These are phyloP conservation scores for Saccharomycopsis babjevae DNA, from an alignment of 805 yeast genomes.

Conservation along the genomic window DNA sequence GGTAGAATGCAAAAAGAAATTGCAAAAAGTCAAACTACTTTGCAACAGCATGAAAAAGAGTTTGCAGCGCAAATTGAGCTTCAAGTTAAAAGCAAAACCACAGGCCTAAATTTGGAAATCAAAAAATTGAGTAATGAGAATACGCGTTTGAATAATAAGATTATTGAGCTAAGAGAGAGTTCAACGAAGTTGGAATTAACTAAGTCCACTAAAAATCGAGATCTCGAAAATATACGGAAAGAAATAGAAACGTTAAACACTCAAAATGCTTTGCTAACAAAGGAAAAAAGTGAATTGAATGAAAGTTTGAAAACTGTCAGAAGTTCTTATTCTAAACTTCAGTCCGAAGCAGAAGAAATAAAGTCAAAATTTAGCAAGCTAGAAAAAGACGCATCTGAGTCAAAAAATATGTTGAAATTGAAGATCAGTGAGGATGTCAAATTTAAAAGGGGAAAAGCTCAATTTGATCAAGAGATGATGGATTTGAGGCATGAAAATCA, in stretches of 20 bases:
- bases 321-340: conserved; percentile 22
- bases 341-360: conserved; percentile 23
- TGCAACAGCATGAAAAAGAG: conserved; percentile 6
- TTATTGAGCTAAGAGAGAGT: conserved; percentile 21
- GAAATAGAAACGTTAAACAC: conserved; percentile 18
- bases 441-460: conserved; percentile 36
- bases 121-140: conserved; percentile 15
- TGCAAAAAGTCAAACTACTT: conserved; percentile 17
- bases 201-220: conserved; percentile 13
- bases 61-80: conserved; percentile 14
- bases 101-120: conserved; percentile 14
- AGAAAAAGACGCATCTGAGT: conserved; percentile 36
- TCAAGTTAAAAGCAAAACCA: conserved; percentile 16
- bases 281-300: conserved; percentile 21
- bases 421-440: conserved; percentile 34
- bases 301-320: conserved; percentile 21
- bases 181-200: conserved; percentile 16
- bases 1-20: conserved; percentile 25
- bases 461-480: conserved; percentile 31
- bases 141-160: conserved; percentile 22
- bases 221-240: conserved; percentile 15
- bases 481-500: conserved; percentile 27
- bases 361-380: conserved; percentile 24
- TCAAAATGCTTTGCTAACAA: conserved; percentile 15
- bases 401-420: conserved; percentile 32